Evolutionary conservation across 441 rosid genomes (phyloP).

Genomic region (Pelargonium australe): DNA sequence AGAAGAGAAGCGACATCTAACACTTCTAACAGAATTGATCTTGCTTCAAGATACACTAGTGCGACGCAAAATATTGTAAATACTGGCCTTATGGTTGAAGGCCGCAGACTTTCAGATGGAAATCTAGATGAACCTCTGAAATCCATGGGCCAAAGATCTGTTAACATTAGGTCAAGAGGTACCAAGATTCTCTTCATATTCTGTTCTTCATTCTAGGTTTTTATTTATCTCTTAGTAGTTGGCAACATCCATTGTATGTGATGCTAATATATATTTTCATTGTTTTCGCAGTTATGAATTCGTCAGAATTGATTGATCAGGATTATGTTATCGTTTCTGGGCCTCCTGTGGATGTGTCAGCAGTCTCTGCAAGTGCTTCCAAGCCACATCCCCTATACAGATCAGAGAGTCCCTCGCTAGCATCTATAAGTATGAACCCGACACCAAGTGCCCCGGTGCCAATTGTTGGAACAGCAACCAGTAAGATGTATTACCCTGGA

Average conservation of each 20-base stretch:
- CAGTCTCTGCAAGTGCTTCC: conserved; percentile 46
- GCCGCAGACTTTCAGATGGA: conserved; percentile 36
- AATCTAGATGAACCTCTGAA: conserved; percentile 37
- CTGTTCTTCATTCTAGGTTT: conserved; percentile 18
- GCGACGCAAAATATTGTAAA: conserved; percentile 31
- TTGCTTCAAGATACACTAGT: conserved; percentile 37
- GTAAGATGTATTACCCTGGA: conserved; percentile 36
- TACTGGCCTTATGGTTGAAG: conserved; percentile 35
- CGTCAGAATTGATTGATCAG: conserved; percentile 75
- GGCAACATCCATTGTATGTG: conserved; percentile 5
- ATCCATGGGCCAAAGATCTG: conserved; percentile 42
- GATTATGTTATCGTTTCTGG: conserved; percentile 80
- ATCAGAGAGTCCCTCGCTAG: conserved; percentile 41
- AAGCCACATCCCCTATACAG: conserved; percentile 49
- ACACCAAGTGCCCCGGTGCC: conserved; percentile 62
- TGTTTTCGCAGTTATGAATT: conserved; percentile 47
- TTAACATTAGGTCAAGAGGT: conserved; percentile 48
- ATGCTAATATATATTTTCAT: conserved; percentile 6
- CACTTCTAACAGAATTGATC: conserved; percentile 34
- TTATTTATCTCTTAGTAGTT: neutral
- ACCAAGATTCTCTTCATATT: conserved; percentile 18
- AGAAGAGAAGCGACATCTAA: conserved; percentile 39
- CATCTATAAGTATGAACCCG: conserved; percentile 28
- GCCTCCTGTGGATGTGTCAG: conserved; percentile 57
- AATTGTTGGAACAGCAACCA: conserved; percentile 40